A percentile compares a stretch with the other conserved stretches of the same genome.
Conservation (phyloP, 2,329 filamentous ascomycete species). For the Macrophomina phaseolina region DNA sequence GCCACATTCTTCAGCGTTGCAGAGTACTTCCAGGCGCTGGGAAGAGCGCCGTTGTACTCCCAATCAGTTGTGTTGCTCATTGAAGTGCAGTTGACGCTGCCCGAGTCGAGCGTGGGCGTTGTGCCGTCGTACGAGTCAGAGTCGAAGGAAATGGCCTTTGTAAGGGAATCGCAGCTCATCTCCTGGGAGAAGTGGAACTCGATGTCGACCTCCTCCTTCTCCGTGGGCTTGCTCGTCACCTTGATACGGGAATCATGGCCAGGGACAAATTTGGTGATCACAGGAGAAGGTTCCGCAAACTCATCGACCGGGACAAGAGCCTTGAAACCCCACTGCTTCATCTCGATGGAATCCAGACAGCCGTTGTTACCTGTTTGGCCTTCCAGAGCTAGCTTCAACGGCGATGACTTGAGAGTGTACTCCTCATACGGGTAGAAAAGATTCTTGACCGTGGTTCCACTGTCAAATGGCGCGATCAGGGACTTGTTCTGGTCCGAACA, state of each 20-base stretch:
- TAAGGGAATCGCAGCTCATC: slow-evolving; percentile 66
- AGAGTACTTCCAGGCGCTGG: slow-evolving; percentile 60
- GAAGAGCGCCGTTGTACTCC: slow-evolving; percentile 58
- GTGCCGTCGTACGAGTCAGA: slow-evolving; percentile 59
- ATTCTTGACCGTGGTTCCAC: slow-evolving; percentile 64
- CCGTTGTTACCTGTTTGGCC: slow-evolving; percentile 56
- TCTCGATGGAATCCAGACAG: slow-evolving; percentile 59
- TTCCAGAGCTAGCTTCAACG: slow-evolving; percentile 45
- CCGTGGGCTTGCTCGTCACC: slow-evolving; percentile 51
- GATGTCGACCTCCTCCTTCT: slow-evolving; percentile 55
- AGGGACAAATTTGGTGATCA: slow-evolving; percentile 65
- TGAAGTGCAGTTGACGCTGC: slow-evolving; percentile 53
- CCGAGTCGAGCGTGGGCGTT: slow-evolving; percentile 51
- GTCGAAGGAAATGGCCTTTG: slow-evolving; percentile 55
- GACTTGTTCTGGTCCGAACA: slow-evolving; percentile 58
- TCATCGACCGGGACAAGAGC: slow-evolving; percentile 62
- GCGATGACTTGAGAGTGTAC: slow-evolving; percentile 55
- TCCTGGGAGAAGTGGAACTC: slow-evolving; percentile 64
- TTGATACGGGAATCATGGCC: slow-evolving; percentile 65
- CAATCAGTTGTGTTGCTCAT: slow-evolving; percentile 38
- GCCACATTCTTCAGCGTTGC: slow-evolving; percentile 61
- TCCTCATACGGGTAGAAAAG: slow-evolving; percentile 68
- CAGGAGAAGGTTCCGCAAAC: slow-evolving; percentile 60
- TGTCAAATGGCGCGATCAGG: slow-evolving; percentile 62
- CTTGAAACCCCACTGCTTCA: slow-evolving; percentile 64